Base-by-base conservation (phyloP, 1,139 yeast genomes). In the Debaryomyces robertsiae region DNA sequence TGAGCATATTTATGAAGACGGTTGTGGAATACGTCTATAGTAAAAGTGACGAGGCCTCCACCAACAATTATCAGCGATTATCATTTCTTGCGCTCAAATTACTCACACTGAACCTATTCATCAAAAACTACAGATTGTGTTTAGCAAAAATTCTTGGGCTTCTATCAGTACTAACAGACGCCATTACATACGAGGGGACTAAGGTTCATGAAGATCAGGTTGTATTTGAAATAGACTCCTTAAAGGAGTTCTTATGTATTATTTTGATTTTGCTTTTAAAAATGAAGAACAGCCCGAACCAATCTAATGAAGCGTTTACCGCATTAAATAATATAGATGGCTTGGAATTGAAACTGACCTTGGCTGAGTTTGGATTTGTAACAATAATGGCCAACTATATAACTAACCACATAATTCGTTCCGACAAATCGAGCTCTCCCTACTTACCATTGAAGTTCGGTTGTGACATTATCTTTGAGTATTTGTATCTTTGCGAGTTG, bases 301-400 rank as follows among this genome's bases (percentile, higher is more conserved):
- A 41, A 39, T 48, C 11, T 27, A 29, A 32, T 30, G 31, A 32
- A 19, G 38, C 33, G 29, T 34, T 42, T 17, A 32, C 47, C 37
- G 19, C 41, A 30, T 36, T 46, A 38, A 34, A 47, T 11, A 34
- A 48, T 6, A 44, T 60, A 1, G 57, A 56, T 9, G 44, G 45
- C 4, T 44, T 46, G 3, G 54, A 55, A n/a, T 55, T 74, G 7
- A 65, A 59, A 35, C 39, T 42, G 3, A 44, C 56, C 2, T 51
- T 73, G 23, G 43, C 52, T 13, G 78, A 80, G 41, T 60, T 84
- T 35, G 63, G 63, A 6, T 60, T 72, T 27, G 65, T 88, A 16
- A 74, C 75, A 29, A 65, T 70, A 6, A 69, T 77, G 30, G 79
- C 69, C 17, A 55, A 60, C 29, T 64, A 69, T 42, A 61, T 71